Base-by-base conservation (phyloP, 192 early-diverging fungal genomes). In the Coemansia sp. region DNA sequence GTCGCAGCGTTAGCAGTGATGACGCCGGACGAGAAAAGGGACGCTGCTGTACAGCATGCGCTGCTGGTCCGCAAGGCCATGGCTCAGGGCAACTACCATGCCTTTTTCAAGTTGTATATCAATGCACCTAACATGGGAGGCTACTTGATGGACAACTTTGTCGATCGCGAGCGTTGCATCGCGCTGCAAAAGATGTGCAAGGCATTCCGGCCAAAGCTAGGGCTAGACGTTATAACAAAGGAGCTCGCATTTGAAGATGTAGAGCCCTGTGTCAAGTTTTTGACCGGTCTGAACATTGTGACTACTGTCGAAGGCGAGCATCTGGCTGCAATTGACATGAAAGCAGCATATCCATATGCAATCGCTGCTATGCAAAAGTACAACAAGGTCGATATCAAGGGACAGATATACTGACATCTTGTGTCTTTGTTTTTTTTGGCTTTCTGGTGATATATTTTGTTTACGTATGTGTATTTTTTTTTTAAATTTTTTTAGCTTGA, bases 131-230 rank as follows among this genome's bases (percentile, higher is more conserved):
- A 94, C 71, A 92, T 97, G 92, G 87, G 89, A 40, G 85, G 81
- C 7, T 96, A 92, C 76, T 72, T 99, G 17, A 94, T 99, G 86
- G 94, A 97, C 77, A 89, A 94, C 34, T 98, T 98, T 79, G 68
- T 91, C 0, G 90, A 90, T 49, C 89, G 95, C 20, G 94, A 98
- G 75, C 86, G 97, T 38, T 82, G 93, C 25, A 74, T 83, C 28
- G 90, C 92, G 48, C 71, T 97, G 68, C 87, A 83, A 55, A 80
- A 78, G 18, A 88, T 98, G 57, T 89, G 87, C 70, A 89, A 87
- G 80, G 90, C 94, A 69, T 97, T 84, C 71, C 54, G 73, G 36
- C 73, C 76, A 22, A 68, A 51, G 20, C 48, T 76, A 7, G 28
- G 40, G 22, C 48, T 77, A 16, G 65, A 59, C 5, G 90, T 86